Base-by-base conservation (phyloP, 768 basidiomycete species). In the Termitomyces bulborhizus region DNA sequence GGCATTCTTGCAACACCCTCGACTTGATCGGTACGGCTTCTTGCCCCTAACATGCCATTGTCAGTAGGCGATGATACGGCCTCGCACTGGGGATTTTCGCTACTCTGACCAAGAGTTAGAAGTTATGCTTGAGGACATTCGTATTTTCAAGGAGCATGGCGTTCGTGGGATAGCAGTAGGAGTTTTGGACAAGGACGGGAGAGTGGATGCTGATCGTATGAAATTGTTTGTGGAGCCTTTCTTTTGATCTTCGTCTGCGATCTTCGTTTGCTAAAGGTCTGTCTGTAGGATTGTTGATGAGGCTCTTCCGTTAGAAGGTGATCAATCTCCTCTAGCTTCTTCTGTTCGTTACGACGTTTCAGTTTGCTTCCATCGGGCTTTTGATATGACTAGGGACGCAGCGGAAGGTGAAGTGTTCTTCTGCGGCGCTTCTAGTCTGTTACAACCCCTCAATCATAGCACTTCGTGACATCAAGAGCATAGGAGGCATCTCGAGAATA, bases 281-380 rank as follows among this genome's bases (percentile, higher is more conserved):
- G 31, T 5, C 40, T 18, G 4, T 45, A 31, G 34, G 86, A 67
- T 90, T 13, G 75, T 82, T 39, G 73, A 79, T 50, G 80, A 79
- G 55, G 81, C 85, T 39, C 60, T 72, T 53, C 83, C 86, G 3
- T 61, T 85, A 42, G 80, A 90, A 79, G 82, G 89, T 86, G 48
- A 27, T 55, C 62, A 43, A n/a, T 50, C 26, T 56, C 31, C 29
- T 8, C 24, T 26, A 13, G 16, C 8, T 45, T 34, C 9, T 29
- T 21, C 43, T 5, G 40, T 9, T 15, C 51, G 15, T 13, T 61
- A 43, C 46, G 7, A 27, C 11, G 37, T 42, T 49, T 24, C 45
- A 90, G 89, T 87, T 42, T 88, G 86, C 60, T 90, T 90, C 66
- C 88, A 90, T 63, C 74, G 88, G 53, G 89, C 88, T 31, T 84